Evolutionary conservation across 1,284 basidiomycete species (phyloP).

Genomic region (Phaffia rhodozyma): DNA sequence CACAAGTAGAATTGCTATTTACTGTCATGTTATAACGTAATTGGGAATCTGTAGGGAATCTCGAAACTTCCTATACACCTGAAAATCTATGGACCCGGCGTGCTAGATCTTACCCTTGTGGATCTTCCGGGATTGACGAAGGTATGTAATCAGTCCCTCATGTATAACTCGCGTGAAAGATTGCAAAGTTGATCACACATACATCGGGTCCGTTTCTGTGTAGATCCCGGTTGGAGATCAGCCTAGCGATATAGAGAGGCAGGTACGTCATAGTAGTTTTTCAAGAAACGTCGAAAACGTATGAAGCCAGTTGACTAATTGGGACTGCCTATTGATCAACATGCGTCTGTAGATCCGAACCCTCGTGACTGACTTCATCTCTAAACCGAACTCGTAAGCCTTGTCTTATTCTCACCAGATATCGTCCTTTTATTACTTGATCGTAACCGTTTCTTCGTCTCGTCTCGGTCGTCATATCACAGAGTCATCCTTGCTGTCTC

Average conservation of each 20-base stretch:
- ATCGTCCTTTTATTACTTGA: not conserved
- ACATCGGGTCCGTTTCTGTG: not conserved
- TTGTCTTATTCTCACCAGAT: not conserved
- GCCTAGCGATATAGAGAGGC: slow-evolving; percentile 1
- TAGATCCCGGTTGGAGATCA: slow-evolving; percentile 59
- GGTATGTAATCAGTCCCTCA: slow-evolving; percentile 35
- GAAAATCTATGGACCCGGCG: slow-evolving; percentile 88
- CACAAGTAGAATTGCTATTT: not conserved
- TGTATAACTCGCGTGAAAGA: not conserved
- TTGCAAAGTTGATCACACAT: not conserved
- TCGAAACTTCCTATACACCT: slow-evolving; percentile 90
- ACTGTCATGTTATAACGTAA: not conserved
- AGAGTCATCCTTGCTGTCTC: slow-evolving; percentile 95
- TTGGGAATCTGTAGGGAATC: slow-evolving; percentile 48
- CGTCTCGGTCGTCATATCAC: not conserved
- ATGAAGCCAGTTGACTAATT: not conserved
- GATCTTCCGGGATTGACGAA: slow-evolving; percentile 95
- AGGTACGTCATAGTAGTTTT: not conserved
- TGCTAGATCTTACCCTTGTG: slow-evolving; percentile 88
- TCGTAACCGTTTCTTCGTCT: slow-evolving; percentile 4
- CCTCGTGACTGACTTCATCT: slow-evolving; percentile 86
- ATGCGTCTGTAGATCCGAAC: slow-evolving; percentile 58
- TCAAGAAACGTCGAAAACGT: too few relatives aligned
- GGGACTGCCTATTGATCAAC: not conserved
- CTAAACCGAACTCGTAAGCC: slow-evolving; percentile 83